Conservation (phyloP, 2,329 filamentous ascomycete species). For the Elsinoe perseae region DNA sequence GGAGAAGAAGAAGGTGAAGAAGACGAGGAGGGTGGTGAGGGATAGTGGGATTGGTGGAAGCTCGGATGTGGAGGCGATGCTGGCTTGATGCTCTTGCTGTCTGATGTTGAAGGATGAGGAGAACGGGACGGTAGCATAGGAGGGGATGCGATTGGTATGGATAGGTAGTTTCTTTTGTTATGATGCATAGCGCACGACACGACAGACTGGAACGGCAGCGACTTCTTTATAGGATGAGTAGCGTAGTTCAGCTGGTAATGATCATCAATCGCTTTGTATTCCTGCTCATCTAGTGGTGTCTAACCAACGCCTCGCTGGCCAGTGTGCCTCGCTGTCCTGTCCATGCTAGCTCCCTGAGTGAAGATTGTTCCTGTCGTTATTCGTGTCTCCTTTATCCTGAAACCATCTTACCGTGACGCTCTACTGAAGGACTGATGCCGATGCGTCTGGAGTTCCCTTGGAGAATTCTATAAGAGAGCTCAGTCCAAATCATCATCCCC, state of each 20-base stretch:
- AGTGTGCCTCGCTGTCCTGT: neutral
- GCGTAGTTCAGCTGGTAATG: neutral
- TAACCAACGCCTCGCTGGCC: neutral
- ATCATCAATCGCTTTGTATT: neutral
- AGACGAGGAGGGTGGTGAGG: slow-evolving; percentile 10
- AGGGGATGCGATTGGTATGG: neutral
- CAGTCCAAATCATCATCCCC: slow-evolving; percentile 25
- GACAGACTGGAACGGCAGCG: neutral
- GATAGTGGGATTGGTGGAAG: slow-evolving; percentile 14
- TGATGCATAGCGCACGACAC: neutral
- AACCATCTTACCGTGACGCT: too few species aligned
- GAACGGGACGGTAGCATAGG: neutral
- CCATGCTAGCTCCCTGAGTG: neutral
- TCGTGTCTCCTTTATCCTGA: too few species aligned
- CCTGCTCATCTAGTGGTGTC: neutral
- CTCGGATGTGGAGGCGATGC: neutral
- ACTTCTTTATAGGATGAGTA: slow-evolving; percentile 9
- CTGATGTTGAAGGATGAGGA: neutral
- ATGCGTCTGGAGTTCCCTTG: too few species aligned
- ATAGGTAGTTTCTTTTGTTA: neutral
- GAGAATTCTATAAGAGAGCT: too few species aligned
- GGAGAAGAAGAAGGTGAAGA: slow-evolving; percentile 9
- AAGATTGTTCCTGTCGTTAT: neutral
- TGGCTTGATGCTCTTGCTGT: too few species aligned
- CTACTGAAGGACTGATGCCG: too few species aligned